Evolutionary conservation across 441 rosid species (phyloP), one percentile per base, ranked within the genome.

Genomic region (Omphalea diandra): DNA sequence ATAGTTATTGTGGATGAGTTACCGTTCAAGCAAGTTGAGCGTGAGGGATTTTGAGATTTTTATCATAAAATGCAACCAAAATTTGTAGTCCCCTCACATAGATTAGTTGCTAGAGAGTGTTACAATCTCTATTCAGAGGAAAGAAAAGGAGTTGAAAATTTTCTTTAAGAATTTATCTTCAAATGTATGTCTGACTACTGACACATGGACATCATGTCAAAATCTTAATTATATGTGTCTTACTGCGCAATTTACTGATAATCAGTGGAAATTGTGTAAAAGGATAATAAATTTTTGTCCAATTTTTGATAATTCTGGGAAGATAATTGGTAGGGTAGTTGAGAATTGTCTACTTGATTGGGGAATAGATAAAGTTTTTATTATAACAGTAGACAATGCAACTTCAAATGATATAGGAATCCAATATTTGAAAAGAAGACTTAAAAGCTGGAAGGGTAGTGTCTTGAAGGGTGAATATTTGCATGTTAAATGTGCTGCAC

Each of bases 1-100:
- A 62, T 62, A 33, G 10, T 62, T 11, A 41, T 62, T 9, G 2
- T 62, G 22, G 47, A 62, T 40, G 47, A 58, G 63, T 33, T 58
- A 1, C 40, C 44, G 6, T 32, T 58, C 35, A 33, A 15, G 9
- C 24, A 58, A 22, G 47, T 62, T 2, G 66, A 24, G 26, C 50
- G 17, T 24, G 3, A 24, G n/a, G 33, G 52, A 11, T 62, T 40
- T 40, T 20, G 0, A 22, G 52, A 43, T 2, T 64, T 46, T 15
- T 43, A 8, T 26, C 3, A 15, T 43, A 7, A 24, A 26, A 29
- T 46, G 26, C 35, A 44, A 44, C 55, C 68, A 44, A 3, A 7
- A 26, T 27, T 64, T 41, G 2, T 26, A 5, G 11, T 64, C 22
- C 55, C 40, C 15, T 27, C 35, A 2, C 22, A 7, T 2, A n/a